These are phyloP conservation scores for Solanum chiquidenum DNA, from an alignment of 257 asterid genomes.

Conservation along the genomic window DNA sequence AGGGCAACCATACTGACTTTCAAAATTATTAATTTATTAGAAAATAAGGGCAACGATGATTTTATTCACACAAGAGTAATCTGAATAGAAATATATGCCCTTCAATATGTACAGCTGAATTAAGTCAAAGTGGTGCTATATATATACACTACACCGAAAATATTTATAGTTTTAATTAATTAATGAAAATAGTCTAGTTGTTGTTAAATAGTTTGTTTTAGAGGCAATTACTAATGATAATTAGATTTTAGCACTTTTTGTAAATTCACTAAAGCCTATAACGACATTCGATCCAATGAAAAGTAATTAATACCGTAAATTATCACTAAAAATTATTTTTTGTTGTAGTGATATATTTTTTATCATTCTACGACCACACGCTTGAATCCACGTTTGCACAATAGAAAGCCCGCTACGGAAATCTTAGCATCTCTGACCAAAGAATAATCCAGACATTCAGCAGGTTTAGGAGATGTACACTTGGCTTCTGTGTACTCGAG, in stretches of 20 bases:
- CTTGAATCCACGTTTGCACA: neutral
- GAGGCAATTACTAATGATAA: neutral
- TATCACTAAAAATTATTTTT: too few species aligned
- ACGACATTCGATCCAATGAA: neutral
- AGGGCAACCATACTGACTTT: neutral
- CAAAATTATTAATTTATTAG: neutral
- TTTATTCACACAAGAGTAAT: neutral
- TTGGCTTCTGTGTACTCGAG: too few species aligned
- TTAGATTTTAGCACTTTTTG: too few species aligned
- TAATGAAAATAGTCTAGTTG: too few species aligned
- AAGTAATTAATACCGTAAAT: too few species aligned
- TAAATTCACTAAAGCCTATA: neutral
- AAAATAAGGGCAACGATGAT: neutral
- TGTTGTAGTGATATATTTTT: too few species aligned
- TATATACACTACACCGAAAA: neutral
- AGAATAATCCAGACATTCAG: neutral
- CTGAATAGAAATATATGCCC: neutral
- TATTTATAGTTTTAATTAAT: too few species aligned
- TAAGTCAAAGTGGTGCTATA: neutral
- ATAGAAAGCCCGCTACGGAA: neutral
- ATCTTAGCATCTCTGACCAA: too few species aligned
- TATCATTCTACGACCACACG: neutral
- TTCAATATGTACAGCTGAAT: neutral
- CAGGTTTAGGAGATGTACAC: neutral
- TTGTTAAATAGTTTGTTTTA: too few species aligned